Base-by-base conservation (phyloP, 2,329 filamentous ascomycete genomes). In the Alternaria longipes region DNA sequence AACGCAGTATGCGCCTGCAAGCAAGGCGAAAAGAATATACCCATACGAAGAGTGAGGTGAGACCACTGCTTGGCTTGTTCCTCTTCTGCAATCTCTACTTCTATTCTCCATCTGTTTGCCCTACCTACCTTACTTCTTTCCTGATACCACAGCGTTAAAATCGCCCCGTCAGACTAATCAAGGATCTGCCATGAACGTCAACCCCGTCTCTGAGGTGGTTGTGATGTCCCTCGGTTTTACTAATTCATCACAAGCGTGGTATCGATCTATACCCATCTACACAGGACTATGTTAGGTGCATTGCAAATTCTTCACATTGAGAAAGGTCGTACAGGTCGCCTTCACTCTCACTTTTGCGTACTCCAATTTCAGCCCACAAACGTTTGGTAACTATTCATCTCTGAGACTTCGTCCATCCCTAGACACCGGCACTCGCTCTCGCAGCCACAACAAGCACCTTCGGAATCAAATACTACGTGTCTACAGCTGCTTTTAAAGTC, bases 11-110 rank as follows among this genome's bases (percentile, higher is more conserved):
- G 22, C 11, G 24, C 36, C 22, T 52, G 50, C n/a, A 11, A 11
- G 14, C 16, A 14, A 26, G 50, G 24, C 18, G 36, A 18, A 24
- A 18, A n/a, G 50, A 52, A 52, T 52, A 52, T 52, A 52, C 50
- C 50, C 36, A 28, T 26, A 24, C 11, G 5, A 38, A 30, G 34
- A 9, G 11, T 3, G 22, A 52, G 50, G 34, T 41, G 22, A 52
- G 7, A 18, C 22, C 3, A 18, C 16, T 16, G n/a, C 26, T 30
- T n/a, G 8, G 30, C 30, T 36, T n/a, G 20, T 22, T 50, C 16
- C 20, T 36, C 30, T 22, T 20, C 5, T 8, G 11, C 16, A 3
- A 4, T 36, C 16, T 38, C 20, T 36, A 36, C 46, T 11, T 12
- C 20, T 24, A 30, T 49, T 16, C n/a, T 26, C 32, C 16, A 18